Evolutionary conservation across 225 moss, liverwort and hornwort genomes (phyloP).

Genomic region (Neckera pumila): DNA sequence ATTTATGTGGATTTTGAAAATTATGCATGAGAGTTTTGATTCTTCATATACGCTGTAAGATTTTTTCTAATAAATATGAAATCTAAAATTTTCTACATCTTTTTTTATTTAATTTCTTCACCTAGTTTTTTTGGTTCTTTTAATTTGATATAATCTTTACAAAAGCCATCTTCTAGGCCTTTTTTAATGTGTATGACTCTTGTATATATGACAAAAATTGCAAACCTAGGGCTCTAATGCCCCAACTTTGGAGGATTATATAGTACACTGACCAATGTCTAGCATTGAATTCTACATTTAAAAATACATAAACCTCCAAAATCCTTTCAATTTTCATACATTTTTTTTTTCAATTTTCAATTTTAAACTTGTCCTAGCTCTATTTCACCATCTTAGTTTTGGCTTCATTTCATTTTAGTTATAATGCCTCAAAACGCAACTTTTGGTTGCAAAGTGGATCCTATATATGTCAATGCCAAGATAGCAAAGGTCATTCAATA

Average conservation of each 20-base stretch:
- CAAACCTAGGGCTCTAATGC: background rate
- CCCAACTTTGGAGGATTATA: background rate
- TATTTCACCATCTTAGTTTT: background rate
- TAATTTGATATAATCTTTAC: no score
- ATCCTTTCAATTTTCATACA: background rate
- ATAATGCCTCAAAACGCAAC: fast-evolving
- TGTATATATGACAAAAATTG: no score
- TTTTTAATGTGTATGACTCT: no score
- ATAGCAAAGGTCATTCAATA: background rate
- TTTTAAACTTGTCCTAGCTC: background rate
- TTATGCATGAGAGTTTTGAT: no score
- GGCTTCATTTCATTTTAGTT: background rate
- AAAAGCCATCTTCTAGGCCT: no score
- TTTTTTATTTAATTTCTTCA: no score
- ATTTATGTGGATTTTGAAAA: no score
- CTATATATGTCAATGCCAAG: background rate
- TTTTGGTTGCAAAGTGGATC: background rate
- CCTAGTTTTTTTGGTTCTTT: no score
- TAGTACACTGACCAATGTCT: background rate
- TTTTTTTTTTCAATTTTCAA: background rate
- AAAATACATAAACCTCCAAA: no score
- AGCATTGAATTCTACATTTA: fast-evolving
- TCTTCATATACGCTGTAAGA: no score
- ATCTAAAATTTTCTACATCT: no score
- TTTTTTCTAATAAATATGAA: no score